Evolutionary conservation across 1,284 basidiomycete species (phyloP).

Genomic region (Bjerkandera adusta): DNA sequence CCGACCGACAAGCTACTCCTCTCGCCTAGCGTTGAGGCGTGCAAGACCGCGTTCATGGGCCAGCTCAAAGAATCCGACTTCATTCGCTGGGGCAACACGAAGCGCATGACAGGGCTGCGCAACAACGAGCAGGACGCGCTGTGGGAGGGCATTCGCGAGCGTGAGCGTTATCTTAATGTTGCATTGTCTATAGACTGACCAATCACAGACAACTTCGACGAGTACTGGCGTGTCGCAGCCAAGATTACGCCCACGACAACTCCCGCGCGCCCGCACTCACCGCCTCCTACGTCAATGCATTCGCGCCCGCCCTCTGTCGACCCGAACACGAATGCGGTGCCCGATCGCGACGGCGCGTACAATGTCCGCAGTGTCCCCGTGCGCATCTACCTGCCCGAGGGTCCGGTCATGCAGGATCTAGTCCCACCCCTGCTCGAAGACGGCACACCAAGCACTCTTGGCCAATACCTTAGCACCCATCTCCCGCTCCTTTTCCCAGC

Average conservation of each 20-base stretch:
- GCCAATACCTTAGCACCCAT: conserved; percentile 57
- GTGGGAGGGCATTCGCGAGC: conserved; percentile 91
- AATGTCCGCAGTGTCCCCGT: conserved; percentile 85
- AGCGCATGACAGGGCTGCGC: conserved; percentile 84
- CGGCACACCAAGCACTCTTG: conserved; percentile 60
- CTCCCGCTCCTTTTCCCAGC: conserved; percentile 66
- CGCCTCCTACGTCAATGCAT: conserved; percentile 52
- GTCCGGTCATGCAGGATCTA: conserved; percentile 87
- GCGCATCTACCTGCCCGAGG: conserved; percentile 88
- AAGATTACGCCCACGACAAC: conserved; percentile 76
- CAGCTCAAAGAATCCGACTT: conserved; percentile 95
- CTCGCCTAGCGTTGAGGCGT: conserved; percentile 74
- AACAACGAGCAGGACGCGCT: conserved; percentile 90
- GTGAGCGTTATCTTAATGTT: conserved; percentile 46
- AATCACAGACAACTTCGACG: conserved; percentile 84
- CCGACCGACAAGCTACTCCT: conserved; percentile 84
- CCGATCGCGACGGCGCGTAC: conserved; percentile 75
- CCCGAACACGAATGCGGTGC: conserved; percentile 39
- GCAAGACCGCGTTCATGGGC: conserved; percentile 90
- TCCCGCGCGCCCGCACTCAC: conserved; percentile 52
- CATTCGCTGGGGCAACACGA: conserved; percentile 91
- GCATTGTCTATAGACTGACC: background rate
- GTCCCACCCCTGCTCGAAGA: conserved; percentile 76
- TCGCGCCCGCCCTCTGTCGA: conserved; percentile 71
- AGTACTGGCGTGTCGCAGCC: conserved; percentile 89